Base-by-base conservation (phyloP, 768 basidiomycete species). In the Chalciporus sphaerocephalus region DNA sequence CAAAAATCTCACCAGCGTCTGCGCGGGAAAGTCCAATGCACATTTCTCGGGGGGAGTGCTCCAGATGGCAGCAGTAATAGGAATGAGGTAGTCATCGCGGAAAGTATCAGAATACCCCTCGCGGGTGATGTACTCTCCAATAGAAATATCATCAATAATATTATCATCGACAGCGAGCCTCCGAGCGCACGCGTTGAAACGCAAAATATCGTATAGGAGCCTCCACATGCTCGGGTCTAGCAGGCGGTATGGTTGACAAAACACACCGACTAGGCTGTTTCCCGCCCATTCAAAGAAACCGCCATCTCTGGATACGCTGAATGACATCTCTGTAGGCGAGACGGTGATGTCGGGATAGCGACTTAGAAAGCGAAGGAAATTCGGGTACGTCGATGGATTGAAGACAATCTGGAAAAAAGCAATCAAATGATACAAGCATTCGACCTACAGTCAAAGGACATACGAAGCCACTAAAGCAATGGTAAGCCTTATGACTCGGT, bases 1-100 rank as follows among this genome's bases (percentile, higher is more conserved):
- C 75, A 88, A 69, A 60, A 86, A 87, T 51, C 80, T 78, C 35
- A 87, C 80, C 61, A 88, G 63, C 0, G 86, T 87, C 32, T 68
- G 70, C 0, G 81, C 85, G 7, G 86, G 86, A 56, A 90, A 86
- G 51, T 85, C 82, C 40, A 81, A 63, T 3, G 78, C 73, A 51
- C 83, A 86, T 55, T 77, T 76, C 50, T 81, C 80, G 8, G 87
- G 81, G 1, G 85, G 81, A 0, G 84, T 87, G 36, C 80, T 86
- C 87, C 87, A 90, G 32, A 90, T 81, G 2, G 84, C 82, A 1
- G 85, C 85, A 7, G 83, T 86, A 84, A 90, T 84, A 0, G 85
- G 85, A 47, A 90, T 77, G 18, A 90, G 70, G 59, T 88, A 89
- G 61, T 89, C 78, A 52, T 89, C 81, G 28, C 74, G 69, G 64